These are phyloP conservation scores for Hypoxylon trugodes DNA, from an alignment of 495 filamentous ascomycete species.

Conservation along the genomic window DNA sequence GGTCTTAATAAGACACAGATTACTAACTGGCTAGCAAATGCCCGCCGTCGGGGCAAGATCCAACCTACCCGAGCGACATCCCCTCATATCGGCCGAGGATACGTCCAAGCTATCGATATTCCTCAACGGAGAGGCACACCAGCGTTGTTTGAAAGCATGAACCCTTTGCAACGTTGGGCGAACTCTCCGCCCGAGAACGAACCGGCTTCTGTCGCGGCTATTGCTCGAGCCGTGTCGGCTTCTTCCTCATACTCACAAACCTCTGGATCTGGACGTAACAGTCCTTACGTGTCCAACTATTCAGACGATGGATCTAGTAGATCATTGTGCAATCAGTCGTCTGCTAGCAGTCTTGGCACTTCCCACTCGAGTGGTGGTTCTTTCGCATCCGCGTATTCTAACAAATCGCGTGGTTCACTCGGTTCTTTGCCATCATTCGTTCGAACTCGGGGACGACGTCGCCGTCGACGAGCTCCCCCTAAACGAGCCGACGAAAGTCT, in stretches of 20 bases:
- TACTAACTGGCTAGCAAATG: slow-evolving; percentile 88
- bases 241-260: slow-evolving; percentile 58
- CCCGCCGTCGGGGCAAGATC: slow-evolving; percentile 78
- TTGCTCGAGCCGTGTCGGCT: slow-evolving; percentile 76
- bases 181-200: slow-evolving; percentile 87
- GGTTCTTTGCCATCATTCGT: slow-evolving; percentile 68
- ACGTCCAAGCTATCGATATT: slow-evolving; percentile 73
- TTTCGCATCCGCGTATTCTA: slow-evolving; percentile 77
- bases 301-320: slow-evolving; percentile 73
- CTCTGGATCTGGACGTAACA: slow-evolving; percentile 55
- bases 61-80: slow-evolving; percentile 65
- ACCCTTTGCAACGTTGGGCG: slow-evolving; percentile 86
- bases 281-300: slow-evolving; percentile 60
- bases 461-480: slow-evolving; percentile 66
- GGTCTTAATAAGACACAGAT: slow-evolving; percentile 80
- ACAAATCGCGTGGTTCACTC: slow-evolving; percentile 70
- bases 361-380: slow-evolving; percentile 72
- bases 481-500: slow-evolving; percentile 40
- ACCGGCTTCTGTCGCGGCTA: slow-evolving; percentile 80
- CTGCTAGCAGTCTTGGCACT: slow-evolving; percentile 75
- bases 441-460: slow-evolving; percentile 68
- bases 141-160: slow-evolving; percentile 69
- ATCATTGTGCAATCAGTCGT: slow-evolving; percentile 74
- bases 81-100: slow-evolving; percentile 60
- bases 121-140: slow-evolving; percentile 57